These are phyloP conservation scores for Elaeis oleifera DNA, from an alignment of 202 grass and related monocot species.

Conservation along the genomic window DNA sequence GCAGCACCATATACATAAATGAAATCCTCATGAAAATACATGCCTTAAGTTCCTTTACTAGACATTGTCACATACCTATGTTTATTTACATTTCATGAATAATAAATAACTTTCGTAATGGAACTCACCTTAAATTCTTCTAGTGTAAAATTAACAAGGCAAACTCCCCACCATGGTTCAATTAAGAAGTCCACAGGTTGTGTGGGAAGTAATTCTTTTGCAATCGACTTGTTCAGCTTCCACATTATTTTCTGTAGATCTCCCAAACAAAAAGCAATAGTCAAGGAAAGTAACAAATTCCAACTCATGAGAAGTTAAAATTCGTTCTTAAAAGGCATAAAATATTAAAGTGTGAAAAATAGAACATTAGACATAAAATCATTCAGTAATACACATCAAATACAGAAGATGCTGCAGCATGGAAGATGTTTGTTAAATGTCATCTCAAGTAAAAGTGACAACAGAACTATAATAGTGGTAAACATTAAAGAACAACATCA, in stretches of 20 bases:
- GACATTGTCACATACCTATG: neutral
- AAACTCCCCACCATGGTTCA: constrained; percentile 98
- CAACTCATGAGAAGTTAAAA: neutral
- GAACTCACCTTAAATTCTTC: constrained; percentile 94
- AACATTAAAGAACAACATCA: no score
- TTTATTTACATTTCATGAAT: neutral
- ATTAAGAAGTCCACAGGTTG: constrained; percentile 78
- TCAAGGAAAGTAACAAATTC: constrained; percentile 16
- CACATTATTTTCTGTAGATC: constrained; percentile 90
- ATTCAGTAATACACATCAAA: no score
- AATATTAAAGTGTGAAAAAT: no score
- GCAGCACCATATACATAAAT: no score
- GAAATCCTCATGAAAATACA: no score
- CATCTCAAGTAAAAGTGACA: no score
- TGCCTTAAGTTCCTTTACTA: neutral
- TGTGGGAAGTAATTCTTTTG: constrained; percentile 90
- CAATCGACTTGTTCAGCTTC: constrained; percentile 99
- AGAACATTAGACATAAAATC: no score
- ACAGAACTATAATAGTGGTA: no score
- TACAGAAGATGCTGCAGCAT: neutral
- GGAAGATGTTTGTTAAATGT: neutral
- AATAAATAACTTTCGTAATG: neutral
- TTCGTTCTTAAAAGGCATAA: neutral
- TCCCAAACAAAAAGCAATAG: constrained; percentile 22
- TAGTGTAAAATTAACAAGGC: constrained; percentile 96